Base-by-base conservation (phyloP, 1,139 yeast species). In the Trichomonascaceae sp. region DNA sequence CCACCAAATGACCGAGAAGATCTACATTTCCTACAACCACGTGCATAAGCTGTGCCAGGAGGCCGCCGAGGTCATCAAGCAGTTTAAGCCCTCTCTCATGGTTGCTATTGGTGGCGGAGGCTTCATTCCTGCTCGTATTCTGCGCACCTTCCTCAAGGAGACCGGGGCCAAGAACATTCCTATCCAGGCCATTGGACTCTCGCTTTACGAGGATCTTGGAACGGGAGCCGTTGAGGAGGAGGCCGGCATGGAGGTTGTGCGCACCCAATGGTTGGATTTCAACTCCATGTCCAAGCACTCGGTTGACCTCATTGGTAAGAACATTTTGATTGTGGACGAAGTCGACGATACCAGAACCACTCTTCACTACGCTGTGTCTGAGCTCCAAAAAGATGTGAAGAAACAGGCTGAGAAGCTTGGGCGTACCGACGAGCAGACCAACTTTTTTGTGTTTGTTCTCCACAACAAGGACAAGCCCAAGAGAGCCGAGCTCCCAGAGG, bases 341-440 rank as follows among this genome's bases (percentile, higher is more conserved):
- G 96, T 85, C 31, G 96, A 85, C 57, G 96, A 85, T 56, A 84
- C 96, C 33, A 76, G 96, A 67, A 85, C 95, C 41, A 85, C 96
- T 15, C 69, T 85, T 46, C 94, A 84, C 60, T 87, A 85, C 52
- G 95, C 96, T 3, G 76, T 85, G 16, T 68, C 77, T 20, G 96
- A 85, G 59, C 71, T 85, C 53, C 73, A 79, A 58, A 81, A 81
- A 61, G 97, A 87, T 53, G 79, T 85, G 34, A 71, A 52, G 28
- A 69, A 58, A 25, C 75, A 76, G 51, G 71, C 76, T 26, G 58
- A 58, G 43, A 67, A 64, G 39, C 55, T 65, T 34, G 71, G 70
- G 36, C 68, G 68, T 31, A 57, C 61, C 40, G 59, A 69, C 37
- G 67, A 66, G 37, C 62, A 62, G 44, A 82, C 97, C 33, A 76